phyloP scores from a whole-genome alignment of 73 alveolate genomes.

The Paramecium bursaria region DNA sequence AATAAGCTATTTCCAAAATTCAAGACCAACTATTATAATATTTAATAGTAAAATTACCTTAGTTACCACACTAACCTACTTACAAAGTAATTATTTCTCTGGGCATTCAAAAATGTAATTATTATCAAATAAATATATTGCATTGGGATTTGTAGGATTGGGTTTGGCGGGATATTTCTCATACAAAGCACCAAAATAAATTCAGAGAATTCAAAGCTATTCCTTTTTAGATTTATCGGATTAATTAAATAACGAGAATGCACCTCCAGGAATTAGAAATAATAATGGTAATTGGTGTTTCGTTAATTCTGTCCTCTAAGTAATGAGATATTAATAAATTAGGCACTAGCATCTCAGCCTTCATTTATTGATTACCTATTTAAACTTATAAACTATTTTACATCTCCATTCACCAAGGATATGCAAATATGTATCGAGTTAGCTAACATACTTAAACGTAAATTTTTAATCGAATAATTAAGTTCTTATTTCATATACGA shows the following conservation, averaged over 20 bases:
- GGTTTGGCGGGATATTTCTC: too few relatives aligned
- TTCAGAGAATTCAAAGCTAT: too few relatives aligned
- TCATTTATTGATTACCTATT: constrained; percentile 24
- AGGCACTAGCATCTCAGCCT: constrained; percentile 51
- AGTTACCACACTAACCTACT: constrained; percentile 99
- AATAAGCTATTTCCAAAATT: constrained; percentile 99
- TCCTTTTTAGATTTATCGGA: too few relatives aligned
- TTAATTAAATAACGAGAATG: too few relatives aligned
- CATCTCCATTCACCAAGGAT: not conserved
- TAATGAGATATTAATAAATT: not conserved
- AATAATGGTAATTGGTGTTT: constrained; percentile 39
- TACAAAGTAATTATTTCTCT: constrained; percentile 99
- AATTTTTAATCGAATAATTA: too few relatives aligned
- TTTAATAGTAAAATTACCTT: constrained; percentile 75
- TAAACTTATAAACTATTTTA: not conserved
- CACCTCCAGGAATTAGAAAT: constrained; percentile 32
- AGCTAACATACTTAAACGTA: constrained; percentile 12
- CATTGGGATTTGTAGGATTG: too few relatives aligned
- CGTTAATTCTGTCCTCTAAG: constrained; percentile 37
- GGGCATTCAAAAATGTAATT: constrained; percentile 89
- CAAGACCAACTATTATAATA: constrained; percentile 92
- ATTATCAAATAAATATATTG: too few relatives aligned
- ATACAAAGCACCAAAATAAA: too few relatives aligned
- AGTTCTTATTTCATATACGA: not conserved
- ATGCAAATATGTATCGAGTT: constrained; percentile 22